phyloP scores from a whole-genome alignment of 129 eudicot species.

The Oenanthe sinensis region DNA sequence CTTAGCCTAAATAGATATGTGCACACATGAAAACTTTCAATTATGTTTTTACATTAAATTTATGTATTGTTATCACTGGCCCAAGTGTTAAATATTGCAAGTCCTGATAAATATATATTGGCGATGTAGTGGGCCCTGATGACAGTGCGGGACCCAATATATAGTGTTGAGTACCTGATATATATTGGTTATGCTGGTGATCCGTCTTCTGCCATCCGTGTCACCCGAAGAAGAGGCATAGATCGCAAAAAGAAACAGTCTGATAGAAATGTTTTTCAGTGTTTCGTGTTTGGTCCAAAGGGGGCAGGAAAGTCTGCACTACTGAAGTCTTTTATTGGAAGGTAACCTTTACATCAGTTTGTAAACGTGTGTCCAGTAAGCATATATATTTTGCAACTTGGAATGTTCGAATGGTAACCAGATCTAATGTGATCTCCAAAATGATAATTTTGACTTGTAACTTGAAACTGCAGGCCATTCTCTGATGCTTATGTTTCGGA shows the following conservation, averaged over 20 bases:
- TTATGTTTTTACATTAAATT: not conserved
- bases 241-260: conserved; percentile 93
- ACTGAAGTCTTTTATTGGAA: conserved; percentile 69
- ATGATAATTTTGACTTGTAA: not conserved
- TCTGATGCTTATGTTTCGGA: conserved; percentile 55
- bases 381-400: not conserved
- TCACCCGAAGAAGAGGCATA: conserved; percentile 71
- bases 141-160: conserved; percentile 75
- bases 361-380: not conserved
- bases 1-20: not conserved
- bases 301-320: conserved; percentile 74
- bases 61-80: not conserved
- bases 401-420: not conserved
- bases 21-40: not conserved
- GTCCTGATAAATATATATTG: conserved; percentile 4
- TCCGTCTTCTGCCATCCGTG: conserved; percentile 75
- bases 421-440: not conserved
- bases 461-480: conserved; percentile 46
- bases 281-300: conserved; percentile 90
- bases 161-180: conserved; percentile 77
- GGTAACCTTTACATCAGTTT: conserved; percentile 28
- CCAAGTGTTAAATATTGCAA: not conserved
- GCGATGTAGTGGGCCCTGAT: conserved; percentile 88
- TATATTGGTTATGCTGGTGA: conserved; percentile 80
- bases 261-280: conserved; percentile 81